A percentile compares a stretch with the other conserved stretches of the same genome.
Evolutionary conservation across 2,329 filamentous ascomycete genomes (phyloP).

Genomic region (Periconia digitata): DNA sequence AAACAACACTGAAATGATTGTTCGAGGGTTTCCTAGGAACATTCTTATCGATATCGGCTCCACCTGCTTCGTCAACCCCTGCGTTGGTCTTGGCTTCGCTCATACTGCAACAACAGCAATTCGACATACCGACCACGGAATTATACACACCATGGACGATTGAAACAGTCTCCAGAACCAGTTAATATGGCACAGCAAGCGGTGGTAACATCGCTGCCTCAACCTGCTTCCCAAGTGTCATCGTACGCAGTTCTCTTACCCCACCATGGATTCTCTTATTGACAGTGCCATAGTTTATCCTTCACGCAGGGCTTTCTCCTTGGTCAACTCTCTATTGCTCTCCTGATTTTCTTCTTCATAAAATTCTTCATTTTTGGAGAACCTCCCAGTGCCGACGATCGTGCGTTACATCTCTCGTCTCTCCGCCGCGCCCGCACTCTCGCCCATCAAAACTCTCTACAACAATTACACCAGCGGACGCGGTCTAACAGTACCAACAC

Average conservation of each 20-base stretch:
- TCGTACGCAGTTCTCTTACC: slow-evolving; percentile 14
- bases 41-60: slow-evolving; percentile 15
- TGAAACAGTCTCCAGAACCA: background rate
- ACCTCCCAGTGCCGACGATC: slow-evolving; percentile 78
- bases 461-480: slow-evolving; percentile 25
- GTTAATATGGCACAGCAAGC: slow-evolving; percentile 1
- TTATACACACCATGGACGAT: slow-evolving; percentile 3
- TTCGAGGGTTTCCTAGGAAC: no score
- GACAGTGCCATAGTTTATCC: slow-evolving; percentile 62
- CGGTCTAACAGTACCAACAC: slow-evolving; percentile 4
- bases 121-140: background rate
- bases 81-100: slow-evolving; percentile 1
- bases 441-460: slow-evolving; percentile 56
- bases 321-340: slow-evolving; percentile 87
- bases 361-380: slow-evolving; percentile 99
- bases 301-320: slow-evolving; percentile 94
- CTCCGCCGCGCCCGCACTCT: slow-evolving; percentile 73
- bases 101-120: background rate
- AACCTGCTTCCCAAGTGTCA: slow-evolving; percentile 20
- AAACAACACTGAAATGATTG: no score
- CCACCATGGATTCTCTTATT: slow-evolving; percentile 17
- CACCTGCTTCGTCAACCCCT: slow-evolving; percentile 1
- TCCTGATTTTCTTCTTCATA: slow-evolving; percentile 92
- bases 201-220: slow-evolving; percentile 4
- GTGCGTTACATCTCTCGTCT: slow-evolving; percentile 72